Percentiles rank a stretch among this genome's conserved stretches.
These are phyloP conservation scores for Sporisorium exsertum DNA, from an alignment of 1,284 basidiomycete species.

Conservation along the genomic window DNA sequence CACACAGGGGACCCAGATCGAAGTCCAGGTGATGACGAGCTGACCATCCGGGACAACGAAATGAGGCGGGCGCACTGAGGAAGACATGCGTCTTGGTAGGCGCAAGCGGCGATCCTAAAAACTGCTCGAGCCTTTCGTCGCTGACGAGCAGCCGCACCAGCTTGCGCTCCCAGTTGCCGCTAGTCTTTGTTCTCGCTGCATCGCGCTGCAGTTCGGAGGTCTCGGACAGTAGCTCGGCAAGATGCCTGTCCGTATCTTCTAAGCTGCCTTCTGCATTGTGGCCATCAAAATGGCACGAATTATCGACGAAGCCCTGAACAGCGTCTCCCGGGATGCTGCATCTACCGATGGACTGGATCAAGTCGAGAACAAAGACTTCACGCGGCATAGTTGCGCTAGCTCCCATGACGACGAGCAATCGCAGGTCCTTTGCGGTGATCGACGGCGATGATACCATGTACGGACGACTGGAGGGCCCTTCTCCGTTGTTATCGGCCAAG, in stretches of 20 bases:
- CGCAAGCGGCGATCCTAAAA: conserved; percentile 18
- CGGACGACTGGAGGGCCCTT: conserved; percentile 24
- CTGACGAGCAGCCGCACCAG: conserved; percentile 49
- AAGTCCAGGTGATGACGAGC: conserved; percentile 46
- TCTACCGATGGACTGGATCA: conserved; percentile 22
- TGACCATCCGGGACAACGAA: conserved; percentile 53
- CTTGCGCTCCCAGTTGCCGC: conserved; percentile 52
- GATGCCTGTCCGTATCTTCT: neutral
- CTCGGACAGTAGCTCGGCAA: conserved; percentile 1
- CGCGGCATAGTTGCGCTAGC: conserved; percentile 36
- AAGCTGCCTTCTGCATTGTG: neutral
- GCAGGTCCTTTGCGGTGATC: conserved; percentile 11
- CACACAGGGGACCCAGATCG: conserved; percentile 23
- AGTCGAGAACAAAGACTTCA: conserved; percentile 35
- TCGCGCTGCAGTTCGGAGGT: conserved; percentile 17
- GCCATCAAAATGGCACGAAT: neutral
- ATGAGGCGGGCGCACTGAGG: conserved; percentile 34
- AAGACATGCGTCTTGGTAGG: conserved; percentile 45
- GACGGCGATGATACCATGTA: neutral
- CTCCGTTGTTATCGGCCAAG: conserved; percentile 22
- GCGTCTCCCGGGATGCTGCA: conserved; percentile 1
- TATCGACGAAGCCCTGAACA: neutral
- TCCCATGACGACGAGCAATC: conserved; percentile 38
- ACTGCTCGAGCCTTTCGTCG: conserved; percentile 26
- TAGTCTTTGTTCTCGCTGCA: conserved; percentile 43